Evolutionary conservation across 257 asterid species (phyloP).

Genomic region (Nicotiana obtusifolia): DNA sequence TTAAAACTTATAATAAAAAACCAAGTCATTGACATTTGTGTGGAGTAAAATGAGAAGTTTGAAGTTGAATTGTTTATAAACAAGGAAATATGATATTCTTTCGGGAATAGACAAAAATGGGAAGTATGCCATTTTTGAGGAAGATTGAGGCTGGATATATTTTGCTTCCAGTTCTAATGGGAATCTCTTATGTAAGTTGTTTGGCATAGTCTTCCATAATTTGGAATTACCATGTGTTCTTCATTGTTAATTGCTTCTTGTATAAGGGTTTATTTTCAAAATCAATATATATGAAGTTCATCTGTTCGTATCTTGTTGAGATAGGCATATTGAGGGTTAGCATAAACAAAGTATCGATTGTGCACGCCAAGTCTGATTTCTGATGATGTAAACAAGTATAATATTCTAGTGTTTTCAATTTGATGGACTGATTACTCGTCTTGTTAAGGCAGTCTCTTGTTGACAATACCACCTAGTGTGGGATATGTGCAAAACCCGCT

Average conservation of each 20-base stretch:
- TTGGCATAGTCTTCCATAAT: too few species aligned
- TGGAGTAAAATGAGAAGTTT: too few species aligned
- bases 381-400: neutral
- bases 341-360: neutral
- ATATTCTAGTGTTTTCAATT: neutral
- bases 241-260: neutral
- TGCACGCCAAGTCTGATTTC: neutral
- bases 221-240: neutral
- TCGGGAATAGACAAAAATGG: too few species aligned
- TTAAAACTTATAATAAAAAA: too few species aligned
- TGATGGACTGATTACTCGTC: conserved; percentile 17
- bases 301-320: neutral
- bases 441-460: conserved; percentile 51
- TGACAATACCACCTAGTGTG: conserved; percentile 96
- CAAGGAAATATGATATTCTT: too few species aligned
- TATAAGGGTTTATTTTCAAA: neutral
- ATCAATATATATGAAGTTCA: neutral
- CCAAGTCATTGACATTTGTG: too few species aligned
- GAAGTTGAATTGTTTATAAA: too few species aligned
- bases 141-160: too few species aligned
- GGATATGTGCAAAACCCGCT: conserved; percentile 93
- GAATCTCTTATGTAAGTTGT: too few species aligned
- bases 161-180: too few species aligned
- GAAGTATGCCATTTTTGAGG: too few species aligned
- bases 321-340: neutral